Conservation (phyloP, 2,329 filamentous ascomycete species). For the Canariomyces notabilis region DNA sequence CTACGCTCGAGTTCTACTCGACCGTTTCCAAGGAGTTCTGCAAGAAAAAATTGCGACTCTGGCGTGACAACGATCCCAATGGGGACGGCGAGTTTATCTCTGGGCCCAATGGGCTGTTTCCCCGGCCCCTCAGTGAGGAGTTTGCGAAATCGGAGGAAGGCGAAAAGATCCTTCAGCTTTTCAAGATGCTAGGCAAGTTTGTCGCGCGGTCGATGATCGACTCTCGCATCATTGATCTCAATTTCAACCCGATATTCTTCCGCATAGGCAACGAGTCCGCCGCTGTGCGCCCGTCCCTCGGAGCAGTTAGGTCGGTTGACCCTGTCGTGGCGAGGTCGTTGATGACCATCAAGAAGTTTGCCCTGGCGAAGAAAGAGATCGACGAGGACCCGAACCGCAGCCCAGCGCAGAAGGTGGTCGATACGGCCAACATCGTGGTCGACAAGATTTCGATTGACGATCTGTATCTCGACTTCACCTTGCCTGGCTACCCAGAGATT, state of each 20-base stretch:
- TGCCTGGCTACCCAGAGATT: slow-evolving; percentile 84
- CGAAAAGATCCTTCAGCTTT: slow-evolving; percentile 82
- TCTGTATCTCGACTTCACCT: slow-evolving; percentile 85
- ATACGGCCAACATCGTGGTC: slow-evolving; percentile 64
- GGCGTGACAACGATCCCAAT: slow-evolving; percentile 81
- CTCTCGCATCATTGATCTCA: slow-evolving; percentile 94
- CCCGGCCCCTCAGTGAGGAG: slow-evolving; percentile 78
- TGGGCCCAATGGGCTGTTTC: slow-evolving; percentile 80
- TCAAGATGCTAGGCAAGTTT: slow-evolving; percentile 93
- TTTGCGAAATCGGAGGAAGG: slow-evolving; percentile 70
- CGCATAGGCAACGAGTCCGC: slow-evolving; percentile 71
- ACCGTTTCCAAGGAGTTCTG: slow-evolving; percentile 96
- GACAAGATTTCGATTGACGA: slow-evolving; percentile 80
- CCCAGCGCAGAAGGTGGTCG: slow-evolving; percentile 63
- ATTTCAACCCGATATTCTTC: slow-evolving; percentile 97
- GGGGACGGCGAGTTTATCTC: slow-evolving; percentile 77
- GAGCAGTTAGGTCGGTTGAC: slow-evolving; percentile 85
- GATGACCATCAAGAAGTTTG: slow-evolving; percentile 82
- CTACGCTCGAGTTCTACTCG: slow-evolving; percentile 96
- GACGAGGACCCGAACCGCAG: slow-evolving; percentile 65
- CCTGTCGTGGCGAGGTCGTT: slow-evolving; percentile 79
- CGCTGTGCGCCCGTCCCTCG: slow-evolving; percentile 73
- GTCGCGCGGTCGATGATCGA: slow-evolving; percentile 98
- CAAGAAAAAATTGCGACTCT: slow-evolving; percentile 94
- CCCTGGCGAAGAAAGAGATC: slow-evolving; percentile 71